Evolutionary conservation across 2,329 filamentous ascomycete genomes (phyloP).

Genomic region (Cryphonectria naterciae): DNA sequence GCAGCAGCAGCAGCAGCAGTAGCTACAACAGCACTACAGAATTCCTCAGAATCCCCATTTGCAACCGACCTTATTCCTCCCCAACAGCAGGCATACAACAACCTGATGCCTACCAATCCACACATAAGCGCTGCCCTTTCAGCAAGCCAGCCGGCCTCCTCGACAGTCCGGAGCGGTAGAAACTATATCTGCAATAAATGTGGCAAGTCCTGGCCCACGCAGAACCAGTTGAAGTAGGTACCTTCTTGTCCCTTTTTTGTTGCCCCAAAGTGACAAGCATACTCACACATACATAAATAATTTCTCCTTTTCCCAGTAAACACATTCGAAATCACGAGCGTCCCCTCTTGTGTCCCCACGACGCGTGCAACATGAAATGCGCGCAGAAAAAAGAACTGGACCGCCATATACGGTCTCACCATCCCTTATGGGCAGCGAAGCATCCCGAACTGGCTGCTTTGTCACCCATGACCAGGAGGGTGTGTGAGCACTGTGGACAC

Average conservation of each 20-base stretch:
- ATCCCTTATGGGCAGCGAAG: background rate
- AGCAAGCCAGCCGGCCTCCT: background rate
- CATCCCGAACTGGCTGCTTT: conserved; percentile 16
- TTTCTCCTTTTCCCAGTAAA: background rate
- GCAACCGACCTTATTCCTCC: background rate
- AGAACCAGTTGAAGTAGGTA: background rate
- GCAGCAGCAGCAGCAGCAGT: background rate
- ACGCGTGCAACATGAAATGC: background rate
- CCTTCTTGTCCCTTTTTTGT: background rate
- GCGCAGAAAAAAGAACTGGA: conserved; percentile 15
- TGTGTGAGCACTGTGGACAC: conserved; percentile 8
- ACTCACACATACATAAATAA: background rate
- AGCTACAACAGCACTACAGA: background rate
- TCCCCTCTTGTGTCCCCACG: background rate
- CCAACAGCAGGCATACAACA: background rate
- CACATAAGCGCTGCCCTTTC: background rate
- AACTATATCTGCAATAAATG: background rate
- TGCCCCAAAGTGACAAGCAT: background rate
- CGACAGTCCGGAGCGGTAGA: background rate
- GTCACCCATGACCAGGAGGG: background rate
- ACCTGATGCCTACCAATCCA: background rate
- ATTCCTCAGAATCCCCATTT: background rate
- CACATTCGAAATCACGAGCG: conserved; percentile 7
- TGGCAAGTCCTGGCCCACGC: background rate
- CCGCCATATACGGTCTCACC: conserved; percentile 13